Base-by-base conservation (phyloP, 768 basidiomycete species). In the Boletus speciosus region DNA sequence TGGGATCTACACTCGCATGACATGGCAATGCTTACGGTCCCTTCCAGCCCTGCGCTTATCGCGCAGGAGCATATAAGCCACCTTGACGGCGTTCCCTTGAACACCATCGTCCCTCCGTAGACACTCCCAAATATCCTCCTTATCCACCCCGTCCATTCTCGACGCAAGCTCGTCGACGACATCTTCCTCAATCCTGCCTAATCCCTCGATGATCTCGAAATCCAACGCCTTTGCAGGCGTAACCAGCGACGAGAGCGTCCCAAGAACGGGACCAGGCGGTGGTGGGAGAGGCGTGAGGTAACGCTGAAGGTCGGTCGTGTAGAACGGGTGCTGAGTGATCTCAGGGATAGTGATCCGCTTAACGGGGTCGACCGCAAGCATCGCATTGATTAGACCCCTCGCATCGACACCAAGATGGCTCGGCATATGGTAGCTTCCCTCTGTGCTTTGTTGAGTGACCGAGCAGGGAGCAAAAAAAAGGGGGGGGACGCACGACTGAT, bases 361-460 rank as follows among this genome's bases (percentile, higher is more conserved):
- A 58, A 98, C 81, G 12, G 95, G 94, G 72, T 98, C 95, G 25
- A 96, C 90, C 23, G 84, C 85, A 36, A 98, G 85, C 95, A 99
- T 98, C 35, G 84, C 76, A 27, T 81, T 80, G 64, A 98, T 90
- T 47, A 99, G 82, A 39, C 78, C 78, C 49, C 80, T 81, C 0
- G 95, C 91, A 46, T 95, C 90, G 1, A 77, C 67, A 1, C 90
- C 87, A 3, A 98, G 79, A 63, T 88, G 82, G n/a, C 78, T 75
- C 0, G 97, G 96, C 60, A 90, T 82, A 61, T 89, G 84, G 73
- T 90, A 98, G 46, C 79, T 82, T 21, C 95, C 95, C 76, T 92
- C 91, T 93, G 67, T 2, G 41, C 27, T 27, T 25, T 6, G 15
- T 31, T 51, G 29, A 59, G 45, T 11, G 16, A 27, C 12, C 27